Evolutionary conservation across 257 asterid genomes (phyloP).

Genomic region (Capsicum chinense): DNA sequence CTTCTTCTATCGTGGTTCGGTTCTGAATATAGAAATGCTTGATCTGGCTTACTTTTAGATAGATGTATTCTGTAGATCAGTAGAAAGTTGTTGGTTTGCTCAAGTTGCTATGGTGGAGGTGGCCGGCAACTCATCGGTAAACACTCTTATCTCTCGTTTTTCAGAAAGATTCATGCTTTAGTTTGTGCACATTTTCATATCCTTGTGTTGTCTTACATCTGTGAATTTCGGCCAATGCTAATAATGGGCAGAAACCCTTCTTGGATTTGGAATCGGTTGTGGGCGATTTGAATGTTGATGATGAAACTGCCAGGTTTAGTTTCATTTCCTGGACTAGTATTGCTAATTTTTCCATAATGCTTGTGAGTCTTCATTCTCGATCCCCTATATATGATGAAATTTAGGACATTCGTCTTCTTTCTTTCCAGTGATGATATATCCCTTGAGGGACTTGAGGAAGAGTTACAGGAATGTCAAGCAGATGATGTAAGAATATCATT

Average conservation of each 20-base stretch:
- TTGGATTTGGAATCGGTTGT: conserved; percentile 77
- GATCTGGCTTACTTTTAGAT: conserved; percentile 2
- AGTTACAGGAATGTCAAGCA: conserved; percentile 86
- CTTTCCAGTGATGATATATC: conserved; percentile 76
- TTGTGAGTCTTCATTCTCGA: background rate
- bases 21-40: conserved; percentile 16
- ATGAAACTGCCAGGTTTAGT: conserved; percentile 69
- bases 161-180: conserved; percentile 5
- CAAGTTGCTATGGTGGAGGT: conserved; percentile 20
- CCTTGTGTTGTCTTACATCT: conserved; percentile 17
- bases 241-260: conserved; percentile 39
- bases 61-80: background rate
- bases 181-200: conserved; percentile 23
- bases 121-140: conserved; percentile 13
- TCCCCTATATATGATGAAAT: background rate
- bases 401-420: conserved; percentile 15
- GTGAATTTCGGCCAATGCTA: conserved; percentile 37
- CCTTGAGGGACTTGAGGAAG: conserved; percentile 89
- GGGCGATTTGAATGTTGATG: conserved; percentile 77
- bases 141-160: background rate
- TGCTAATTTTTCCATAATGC: background rate
- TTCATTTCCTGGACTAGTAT: conserved; percentile 23
- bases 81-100: conserved; percentile 18
- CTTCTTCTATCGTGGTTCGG: background rate
- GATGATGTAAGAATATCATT: conserved; percentile 67